phyloP scores from a whole-genome alignment of 805 yeast species.

The Clavispora phyllophila region DNA sequence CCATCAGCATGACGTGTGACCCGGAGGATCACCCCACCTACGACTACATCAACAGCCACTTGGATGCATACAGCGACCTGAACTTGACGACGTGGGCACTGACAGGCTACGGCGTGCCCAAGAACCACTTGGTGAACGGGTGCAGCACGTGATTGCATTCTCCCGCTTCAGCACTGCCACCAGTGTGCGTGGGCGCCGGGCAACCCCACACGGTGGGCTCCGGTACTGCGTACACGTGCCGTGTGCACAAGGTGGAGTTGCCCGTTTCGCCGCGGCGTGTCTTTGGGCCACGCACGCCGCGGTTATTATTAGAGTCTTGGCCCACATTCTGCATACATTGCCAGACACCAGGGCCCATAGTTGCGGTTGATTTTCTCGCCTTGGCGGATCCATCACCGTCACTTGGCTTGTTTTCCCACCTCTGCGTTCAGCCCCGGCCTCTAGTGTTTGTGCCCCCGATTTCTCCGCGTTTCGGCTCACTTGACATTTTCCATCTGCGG shows the following conservation, averaged over 20 bases:
- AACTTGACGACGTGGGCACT: slow-evolving; percentile 71
- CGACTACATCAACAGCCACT: slow-evolving; percentile 72
- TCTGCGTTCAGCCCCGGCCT: too few relatives aligned
- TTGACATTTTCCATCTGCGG: neutral
- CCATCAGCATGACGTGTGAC: slow-evolving; percentile 69
- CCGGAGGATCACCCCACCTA: slow-evolving; percentile 81
- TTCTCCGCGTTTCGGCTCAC: neutral
- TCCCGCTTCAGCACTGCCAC: too few relatives aligned
- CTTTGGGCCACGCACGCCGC: neutral
- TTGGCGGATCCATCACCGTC: too few relatives aligned
- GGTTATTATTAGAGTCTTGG: neutral
- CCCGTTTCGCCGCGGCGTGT: neutral
- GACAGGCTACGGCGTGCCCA: slow-evolving; percentile 59
- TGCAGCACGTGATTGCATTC: slow-evolving; percentile 5
- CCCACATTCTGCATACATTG: neutral
- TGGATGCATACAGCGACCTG: slow-evolving; percentile 59
- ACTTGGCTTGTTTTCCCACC: too few relatives aligned
- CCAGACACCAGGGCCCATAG: neutral
- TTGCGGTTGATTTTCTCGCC: neutral
- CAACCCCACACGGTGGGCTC: too few relatives aligned
- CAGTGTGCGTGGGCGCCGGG: too few relatives aligned
- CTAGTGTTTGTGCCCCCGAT: too few relatives aligned
- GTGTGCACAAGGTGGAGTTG: too few relatives aligned
- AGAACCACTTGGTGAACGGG: slow-evolving; percentile 21
- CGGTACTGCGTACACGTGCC: neutral